Base-by-base conservation (phyloP, 345 rosid genomes). In the Lumnitzera littorea region DNA sequence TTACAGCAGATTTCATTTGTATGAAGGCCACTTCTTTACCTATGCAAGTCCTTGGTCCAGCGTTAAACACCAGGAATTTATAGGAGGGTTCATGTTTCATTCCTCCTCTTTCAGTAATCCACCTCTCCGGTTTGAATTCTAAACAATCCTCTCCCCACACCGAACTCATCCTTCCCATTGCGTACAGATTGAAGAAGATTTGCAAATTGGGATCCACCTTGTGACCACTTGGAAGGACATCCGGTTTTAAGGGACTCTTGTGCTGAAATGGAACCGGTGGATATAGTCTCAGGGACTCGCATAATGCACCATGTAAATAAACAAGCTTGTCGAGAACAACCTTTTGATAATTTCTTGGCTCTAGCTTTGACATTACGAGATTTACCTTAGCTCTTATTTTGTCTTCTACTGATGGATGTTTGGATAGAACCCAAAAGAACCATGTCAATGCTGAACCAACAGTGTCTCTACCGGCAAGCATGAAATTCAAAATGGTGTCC, bases 391-490 rank as follows among this genome's bases (percentile, higher is more conserved):
- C 63, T 65, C 75, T 65, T 17, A 86, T 76, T 57, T 65, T 81
- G 12, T 15, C 50, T 50, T 72, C 66, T 3, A 62, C 77, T 24
- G 63, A 53, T 15, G 79, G 79, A 14, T 58, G 67, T 47, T 53
- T 65, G 2, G 67, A 61, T 5, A 85, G 53, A 46, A 74, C 71
- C 84, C 81, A 80, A 24, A 85, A 83, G 61, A 85, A 66, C 86
- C 86, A 82, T 16, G 76, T 56, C 52, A 85, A 66, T 5, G 78
- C 71, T 9, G 73, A 72, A 24, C 73, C 62, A 15, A 63, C 55
- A 9, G 76, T 75, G 74, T 79, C 89, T 46, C 84, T 55, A 17
- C 91, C 87, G 11, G 87, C 89, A 49, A 81, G 23, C 76, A 83
- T 53, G 71, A 86, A 72, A 57, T 67, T 79, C 58, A 81, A 24